Evolutionary conservation across 768 basidiomycete species (phyloP), one percentile per base, ranked within the genome.

Genomic region (Aureoboletus auriporus): DNA sequence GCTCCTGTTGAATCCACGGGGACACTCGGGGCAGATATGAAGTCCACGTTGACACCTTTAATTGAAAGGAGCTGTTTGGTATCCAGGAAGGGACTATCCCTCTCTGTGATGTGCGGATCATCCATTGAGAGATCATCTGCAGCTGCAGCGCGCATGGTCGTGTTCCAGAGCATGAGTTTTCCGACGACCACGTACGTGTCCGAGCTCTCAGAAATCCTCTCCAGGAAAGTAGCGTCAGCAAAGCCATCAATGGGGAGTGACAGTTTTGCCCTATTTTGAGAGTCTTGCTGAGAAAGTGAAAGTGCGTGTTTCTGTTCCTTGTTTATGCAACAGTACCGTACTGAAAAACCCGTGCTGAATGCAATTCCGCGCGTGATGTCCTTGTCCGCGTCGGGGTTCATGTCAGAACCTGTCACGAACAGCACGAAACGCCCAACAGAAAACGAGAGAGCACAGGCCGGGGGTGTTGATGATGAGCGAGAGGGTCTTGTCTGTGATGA

Each of bases 321-420:
- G 41, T 42, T 52, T 33, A 85, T 55, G 28, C 75, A 76, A 56
- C 78, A 79, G 58, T 84, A 84, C 47, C 81, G 74, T 8, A 80
- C 39, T 3, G 78, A 75, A 6, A 82, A 37, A 3, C 79, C 71
- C 0, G 77, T 80, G 42, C 77, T 76, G 27, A 83, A 58, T 2
- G 83, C 80, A 47, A 89, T 64, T 4, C 91, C 91, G 27, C 89
- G 78, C 4, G 80, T 83, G 11, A 89, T 70, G 39, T 80, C 80
- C 46, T 78, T 65, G 34, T 77, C 75, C 46, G 86, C 86, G 0
- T 74, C 67, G 0, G 89, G 89, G 52, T 90, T 90, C 46, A 93
- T 75, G 62, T 95, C 93, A 31, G 77, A 78, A n/a, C 84, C 80
- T 7, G 89, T 87, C 43, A 92, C 61, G 48, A 89, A 82, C 9